A percentile compares a stretch with the other conserved stretches of the same genome.
Evolutionary conservation across 352 stramenopile genomes (phyloP).

Genomic region (Pythium brassicae): DNA sequence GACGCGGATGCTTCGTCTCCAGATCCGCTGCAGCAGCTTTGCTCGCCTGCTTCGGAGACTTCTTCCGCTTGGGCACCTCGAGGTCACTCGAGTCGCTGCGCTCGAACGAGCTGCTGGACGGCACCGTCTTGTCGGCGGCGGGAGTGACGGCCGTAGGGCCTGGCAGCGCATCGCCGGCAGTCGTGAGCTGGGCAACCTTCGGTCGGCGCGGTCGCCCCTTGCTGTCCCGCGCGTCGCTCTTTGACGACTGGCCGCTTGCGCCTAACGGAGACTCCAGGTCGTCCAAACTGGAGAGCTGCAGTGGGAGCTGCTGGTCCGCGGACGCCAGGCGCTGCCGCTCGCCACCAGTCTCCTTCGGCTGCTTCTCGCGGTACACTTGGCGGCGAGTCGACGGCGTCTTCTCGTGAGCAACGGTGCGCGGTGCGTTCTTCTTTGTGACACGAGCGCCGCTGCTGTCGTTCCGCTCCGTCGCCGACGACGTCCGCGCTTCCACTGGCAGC

Average conservation of each 20-base stretch:
- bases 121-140: neutral
- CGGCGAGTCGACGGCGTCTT: constrained; percentile 23
- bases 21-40: neutral
- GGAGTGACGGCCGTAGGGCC: too few relatives aligned
- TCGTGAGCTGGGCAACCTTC: constrained; percentile 1
- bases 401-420: constrained; percentile 6
- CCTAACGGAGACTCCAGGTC: neutral
- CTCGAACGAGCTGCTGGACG: constrained; percentile 1
- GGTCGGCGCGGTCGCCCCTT: constrained; percentile 4
- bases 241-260: neutral
- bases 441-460: constrained; percentile 20
- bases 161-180: neutral
- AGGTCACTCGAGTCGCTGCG: constrained; percentile 11
- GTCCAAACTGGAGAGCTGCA: constrained; percentile 3
- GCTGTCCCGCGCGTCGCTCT: neutral
- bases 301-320: neutral
- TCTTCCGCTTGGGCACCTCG: constrained; percentile 13
- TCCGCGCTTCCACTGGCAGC: constrained; percentile 12
- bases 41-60: constrained; percentile 10
- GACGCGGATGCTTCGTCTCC: constrained; percentile 1
- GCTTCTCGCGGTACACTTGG: constrained; percentile 66
- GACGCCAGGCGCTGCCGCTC: constrained; percentile 1
- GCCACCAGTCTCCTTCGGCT: constrained; percentile 17
- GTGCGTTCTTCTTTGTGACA: constrained; percentile 16
- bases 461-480: constrained; percentile 8